Evolutionary conservation across 176 grass and related monocot genomes (phyloP).

Genomic region (Lolium rigidum): DNA sequence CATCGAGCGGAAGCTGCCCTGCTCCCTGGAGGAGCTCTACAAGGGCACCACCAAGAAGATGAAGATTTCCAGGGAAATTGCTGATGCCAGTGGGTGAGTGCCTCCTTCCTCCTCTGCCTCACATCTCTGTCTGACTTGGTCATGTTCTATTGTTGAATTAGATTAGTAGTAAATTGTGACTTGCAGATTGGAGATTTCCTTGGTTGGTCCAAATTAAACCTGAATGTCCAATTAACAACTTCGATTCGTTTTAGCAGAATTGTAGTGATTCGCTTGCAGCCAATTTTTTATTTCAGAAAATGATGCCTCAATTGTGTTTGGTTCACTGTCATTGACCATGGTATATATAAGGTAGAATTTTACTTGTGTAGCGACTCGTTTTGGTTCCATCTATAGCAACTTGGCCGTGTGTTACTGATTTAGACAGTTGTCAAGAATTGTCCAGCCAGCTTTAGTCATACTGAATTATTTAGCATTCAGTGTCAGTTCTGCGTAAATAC

Average conservation of each 20-base stretch:
- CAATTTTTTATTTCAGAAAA: background rate
- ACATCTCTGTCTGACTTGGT: background rate
- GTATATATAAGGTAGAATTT: background rate
- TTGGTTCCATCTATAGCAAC: too few species aligned
- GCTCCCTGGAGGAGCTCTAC: constrained; percentile 90
- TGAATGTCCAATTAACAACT: background rate
- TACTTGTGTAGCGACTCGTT: too few species aligned
- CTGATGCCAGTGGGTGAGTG: constrained; percentile 71
- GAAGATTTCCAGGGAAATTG: constrained; percentile 94
- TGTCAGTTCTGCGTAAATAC: background rate
- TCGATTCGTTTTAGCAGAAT: background rate
- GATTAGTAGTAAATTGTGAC: background rate
- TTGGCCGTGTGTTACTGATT: background rate
- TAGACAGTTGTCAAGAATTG: background rate
- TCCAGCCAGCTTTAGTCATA: background rate
- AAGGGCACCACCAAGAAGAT: constrained; percentile 95
- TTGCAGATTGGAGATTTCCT: background rate
- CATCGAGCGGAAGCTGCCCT: constrained; percentile 81
- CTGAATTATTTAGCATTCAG: too few species aligned
- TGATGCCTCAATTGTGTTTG: background rate
- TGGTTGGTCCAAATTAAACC: background rate
- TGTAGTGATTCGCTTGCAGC: background rate
- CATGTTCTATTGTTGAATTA: background rate
- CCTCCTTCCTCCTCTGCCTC: background rate
- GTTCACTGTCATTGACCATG: background rate